Conservation (phyloP, 2,329 filamentous ascomycete species). For the Pochonia chlamydosporia region DNA sequence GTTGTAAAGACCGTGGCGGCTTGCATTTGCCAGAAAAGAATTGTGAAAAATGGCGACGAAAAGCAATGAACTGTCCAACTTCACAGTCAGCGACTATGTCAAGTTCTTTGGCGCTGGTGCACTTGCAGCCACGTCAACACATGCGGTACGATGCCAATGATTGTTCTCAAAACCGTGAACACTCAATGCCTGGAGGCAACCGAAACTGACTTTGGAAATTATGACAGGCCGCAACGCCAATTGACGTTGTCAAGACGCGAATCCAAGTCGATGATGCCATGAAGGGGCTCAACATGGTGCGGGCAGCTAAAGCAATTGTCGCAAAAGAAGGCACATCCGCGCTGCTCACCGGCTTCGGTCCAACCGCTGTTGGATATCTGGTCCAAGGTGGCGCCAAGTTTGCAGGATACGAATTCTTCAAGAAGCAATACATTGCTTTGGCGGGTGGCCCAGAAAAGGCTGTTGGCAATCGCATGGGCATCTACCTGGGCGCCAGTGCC, state of each 20-base stretch:
- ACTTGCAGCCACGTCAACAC: slow-evolving; percentile 45
- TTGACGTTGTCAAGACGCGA: slow-evolving; percentile 77
- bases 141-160: slow-evolving; percentile 34
- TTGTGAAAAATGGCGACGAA: slow-evolving; percentile 18
- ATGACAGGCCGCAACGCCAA: slow-evolving; percentile 47
- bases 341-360: slow-evolving; percentile 76
- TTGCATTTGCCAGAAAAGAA: not conserved
- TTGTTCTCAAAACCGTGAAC: not conserved
- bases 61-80: slow-evolving; percentile 30
- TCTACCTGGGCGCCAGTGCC: slow-evolving; percentile 70
- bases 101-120: slow-evolving; percentile 50
- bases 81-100: slow-evolving; percentile 37
- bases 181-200: not conserved
- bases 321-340: slow-evolving; percentile 72
- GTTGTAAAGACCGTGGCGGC: too few species aligned
- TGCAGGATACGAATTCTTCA: slow-evolving; percentile 91
- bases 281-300: slow-evolving; percentile 79
- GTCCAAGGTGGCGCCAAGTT: slow-evolving; percentile 89
- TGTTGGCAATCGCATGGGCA: slow-evolving; percentile 38
- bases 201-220: slow-evolving; percentile 3
- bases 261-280: slow-evolving; percentile 84
- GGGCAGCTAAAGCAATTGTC: slow-evolving; percentile 73
- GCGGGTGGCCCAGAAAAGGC: slow-evolving; percentile 48
- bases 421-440: slow-evolving; percentile 73
- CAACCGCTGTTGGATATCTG: slow-evolving; percentile 82